Percentiles rank a stretch among this genome's conserved stretches.
Evolutionary conservation across 2,329 filamentous ascomycete species (phyloP).

Genomic region (Curvularia eragrostidis): DNA sequence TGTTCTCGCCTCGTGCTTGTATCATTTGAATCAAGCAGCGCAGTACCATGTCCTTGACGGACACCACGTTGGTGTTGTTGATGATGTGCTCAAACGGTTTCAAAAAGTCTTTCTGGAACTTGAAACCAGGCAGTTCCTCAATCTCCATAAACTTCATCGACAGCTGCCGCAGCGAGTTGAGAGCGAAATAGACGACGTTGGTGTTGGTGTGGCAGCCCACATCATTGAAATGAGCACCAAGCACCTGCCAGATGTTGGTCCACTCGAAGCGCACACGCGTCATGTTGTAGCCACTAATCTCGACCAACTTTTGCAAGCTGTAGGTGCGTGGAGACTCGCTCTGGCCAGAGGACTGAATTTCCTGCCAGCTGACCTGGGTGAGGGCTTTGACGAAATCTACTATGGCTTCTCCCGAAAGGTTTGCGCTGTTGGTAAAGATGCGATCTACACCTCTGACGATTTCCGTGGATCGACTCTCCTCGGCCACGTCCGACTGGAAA

Average conservation of each 20-base stretch:
- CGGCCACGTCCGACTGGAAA: slow-evolving; percentile 80
- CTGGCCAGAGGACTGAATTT: slow-evolving; percentile 95
- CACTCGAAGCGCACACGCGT: slow-evolving; percentile 96
- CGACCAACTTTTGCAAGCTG: slow-evolving; percentile 96
- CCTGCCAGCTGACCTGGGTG: slow-evolving; percentile 97
- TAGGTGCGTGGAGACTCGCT: slow-evolving; percentile 96
- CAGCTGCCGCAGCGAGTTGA: slow-evolving; percentile 92
- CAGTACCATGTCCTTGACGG: slow-evolving; percentile 96
- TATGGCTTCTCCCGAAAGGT: slow-evolving; percentile 91
- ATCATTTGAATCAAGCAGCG: slow-evolving; percentile 99
- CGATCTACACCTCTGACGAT: slow-evolving; percentile 91
- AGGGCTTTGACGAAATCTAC: slow-evolving; percentile 92
- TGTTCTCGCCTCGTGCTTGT: slow-evolving; percentile 93
- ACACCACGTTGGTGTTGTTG: slow-evolving; percentile 86
- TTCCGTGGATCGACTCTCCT: slow-evolving; percentile 90
- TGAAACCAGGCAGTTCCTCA: slow-evolving; percentile 96
- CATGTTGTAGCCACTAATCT: slow-evolving; percentile 99
- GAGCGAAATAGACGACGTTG: slow-evolving; percentile 93
- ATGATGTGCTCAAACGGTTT: slow-evolving; percentile 99
- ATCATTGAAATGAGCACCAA: slow-evolving; percentile 98
- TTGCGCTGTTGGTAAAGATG: slow-evolving; percentile 96
- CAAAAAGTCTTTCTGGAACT: slow-evolving; percentile 99
- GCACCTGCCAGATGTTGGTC: slow-evolving; percentile 95
- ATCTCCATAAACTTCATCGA: slow-evolving; percentile 99
- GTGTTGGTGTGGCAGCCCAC: slow-evolving; percentile 97